phyloP scores from a whole-genome alignment of 306 rosid genomes.

The Leucaena leucocephala region DNA sequence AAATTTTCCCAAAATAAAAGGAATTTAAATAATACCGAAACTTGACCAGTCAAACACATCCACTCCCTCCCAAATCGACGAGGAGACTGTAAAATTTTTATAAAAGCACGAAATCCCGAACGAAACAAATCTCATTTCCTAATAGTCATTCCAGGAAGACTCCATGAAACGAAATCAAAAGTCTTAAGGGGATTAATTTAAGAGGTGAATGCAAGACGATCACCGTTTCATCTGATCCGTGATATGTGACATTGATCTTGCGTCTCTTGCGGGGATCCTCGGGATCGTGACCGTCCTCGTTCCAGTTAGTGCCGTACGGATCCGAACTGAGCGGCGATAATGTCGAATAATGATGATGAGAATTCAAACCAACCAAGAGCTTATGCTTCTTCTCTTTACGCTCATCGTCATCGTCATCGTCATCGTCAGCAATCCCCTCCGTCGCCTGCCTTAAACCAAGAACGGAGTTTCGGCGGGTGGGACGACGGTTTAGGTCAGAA shows the following conservation, averaged over 20 bases:
- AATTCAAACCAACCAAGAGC: conserved; percentile 64
- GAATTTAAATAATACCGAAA: conserved; percentile 46
- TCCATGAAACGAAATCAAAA: conserved; percentile 8
- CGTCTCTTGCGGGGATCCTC: conserved; percentile 55
- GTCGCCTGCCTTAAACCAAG: conserved; percentile 3
- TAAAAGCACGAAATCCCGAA: conserved; percentile 65
- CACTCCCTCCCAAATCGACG: conserved; percentile 47
- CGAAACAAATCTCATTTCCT: conserved; percentile 23
- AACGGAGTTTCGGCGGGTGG: conserved; percentile 37
- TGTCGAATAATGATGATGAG: conserved; percentile 52
- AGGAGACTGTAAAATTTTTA: conserved; percentile 36
- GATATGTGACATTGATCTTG: conserved; percentile 47
- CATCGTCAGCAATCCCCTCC: conserved; percentile 38
- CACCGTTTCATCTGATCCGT: conserved; percentile 61
- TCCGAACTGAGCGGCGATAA: conserved; percentile 44
- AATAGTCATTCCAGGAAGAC: conserved; percentile 10
- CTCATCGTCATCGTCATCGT: conserved; percentile 76
- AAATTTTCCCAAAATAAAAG: conserved; percentile 43
- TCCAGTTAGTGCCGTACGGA: conserved; percentile 38
- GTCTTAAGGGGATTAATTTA: not conserved
- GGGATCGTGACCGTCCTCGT: conserved; percentile 52
- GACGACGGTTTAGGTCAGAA: conserved; percentile 41
- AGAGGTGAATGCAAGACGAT: conserved; percentile 27
- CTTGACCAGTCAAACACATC: conserved; percentile 77
- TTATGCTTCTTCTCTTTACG: conserved; percentile 81